Evolutionary conservation across 352 stramenopile species (phyloP).

Genomic region (Globisporangium polare): DNA sequence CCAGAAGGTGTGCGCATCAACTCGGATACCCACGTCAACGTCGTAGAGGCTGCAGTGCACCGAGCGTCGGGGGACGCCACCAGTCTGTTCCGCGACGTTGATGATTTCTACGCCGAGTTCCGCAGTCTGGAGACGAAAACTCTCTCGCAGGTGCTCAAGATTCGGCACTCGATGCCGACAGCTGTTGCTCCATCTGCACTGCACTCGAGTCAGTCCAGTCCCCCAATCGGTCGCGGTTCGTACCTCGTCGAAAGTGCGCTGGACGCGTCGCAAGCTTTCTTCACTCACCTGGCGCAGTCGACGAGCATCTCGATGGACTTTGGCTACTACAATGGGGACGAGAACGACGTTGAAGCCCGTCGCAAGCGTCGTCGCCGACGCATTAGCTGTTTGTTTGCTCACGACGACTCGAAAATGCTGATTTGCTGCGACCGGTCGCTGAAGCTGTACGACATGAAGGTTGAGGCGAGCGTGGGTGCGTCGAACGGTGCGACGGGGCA

Average conservation of each 20-base stretch:
- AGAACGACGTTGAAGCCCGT: slow-evolving; percentile 41
- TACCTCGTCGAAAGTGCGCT: slow-evolving; percentile 54
- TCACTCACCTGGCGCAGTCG: slow-evolving; percentile 64
- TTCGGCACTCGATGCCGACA: slow-evolving; percentile 55
- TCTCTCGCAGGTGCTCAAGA: slow-evolving; percentile 66
- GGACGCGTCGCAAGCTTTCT: slow-evolving; percentile 63
- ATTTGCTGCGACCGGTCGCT: slow-evolving; percentile 58
- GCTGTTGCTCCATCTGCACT: slow-evolving; percentile 14
- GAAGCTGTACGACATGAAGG: slow-evolving; percentile 62
- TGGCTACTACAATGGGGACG: slow-evolving; percentile 51
- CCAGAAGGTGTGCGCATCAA: slow-evolving; percentile 66
- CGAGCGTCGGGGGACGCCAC: slow-evolving; percentile 15
- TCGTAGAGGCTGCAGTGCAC: slow-evolving; percentile 11
- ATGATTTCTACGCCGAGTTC: slow-evolving; percentile 71
- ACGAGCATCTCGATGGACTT: slow-evolving; percentile 52
- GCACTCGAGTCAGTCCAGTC: slow-evolving; percentile 23
- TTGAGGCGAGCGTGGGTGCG: slow-evolving; percentile 4
- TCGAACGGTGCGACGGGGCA: neutral
- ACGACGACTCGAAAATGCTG: slow-evolving; percentile 60
- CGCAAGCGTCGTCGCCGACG: slow-evolving; percentile 48
- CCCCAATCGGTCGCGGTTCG: slow-evolving; percentile 15
- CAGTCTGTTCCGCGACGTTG: slow-evolving; percentile 39
- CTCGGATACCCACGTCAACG: slow-evolving; percentile 64
- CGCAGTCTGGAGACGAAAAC: slow-evolving; percentile 60
- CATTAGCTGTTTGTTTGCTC: slow-evolving; percentile 61